phyloP scores from a whole-genome alignment of 148 eudicot species.

The Persicaria maculosa region DNA sequence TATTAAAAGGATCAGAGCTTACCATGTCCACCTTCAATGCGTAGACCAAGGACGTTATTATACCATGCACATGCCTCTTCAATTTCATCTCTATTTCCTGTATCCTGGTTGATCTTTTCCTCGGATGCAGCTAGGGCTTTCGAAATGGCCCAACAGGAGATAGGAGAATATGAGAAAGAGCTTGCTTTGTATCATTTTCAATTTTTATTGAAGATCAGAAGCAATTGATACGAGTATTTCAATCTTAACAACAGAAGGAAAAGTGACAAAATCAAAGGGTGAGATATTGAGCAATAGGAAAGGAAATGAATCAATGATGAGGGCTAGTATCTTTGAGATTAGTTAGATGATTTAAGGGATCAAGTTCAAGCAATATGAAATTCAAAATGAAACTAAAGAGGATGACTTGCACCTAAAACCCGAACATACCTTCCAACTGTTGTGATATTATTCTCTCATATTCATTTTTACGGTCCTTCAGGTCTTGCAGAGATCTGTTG shows the following conservation, averaged over 20 bases:
- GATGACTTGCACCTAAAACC: neutral
- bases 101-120: slow-evolving; percentile 40
- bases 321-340: neutral
- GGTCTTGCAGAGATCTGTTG: slow-evolving; percentile 54
- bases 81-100: slow-evolving; percentile 38
- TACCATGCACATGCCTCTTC: slow-evolving; percentile 84
- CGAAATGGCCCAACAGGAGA: slow-evolving; percentile 1
- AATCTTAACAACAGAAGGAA: neutral
- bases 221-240: neutral
- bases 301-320: neutral
- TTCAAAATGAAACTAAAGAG: neutral
- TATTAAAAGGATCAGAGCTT: slow-evolving; percentile 14
- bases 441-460: slow-evolving; percentile 55
- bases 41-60: slow-evolving; percentile 77
- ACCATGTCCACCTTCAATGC: slow-evolving; percentile 88
- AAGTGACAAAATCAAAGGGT: neutral
- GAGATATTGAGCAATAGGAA: neutral
- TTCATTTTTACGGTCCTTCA: slow-evolving; percentile 53
- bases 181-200: neutral
- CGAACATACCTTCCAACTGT: slow-evolving; percentile 53
- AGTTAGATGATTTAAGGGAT: neutral
- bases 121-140: slow-evolving; percentile 56
- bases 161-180: slow-evolving; percentile 5
- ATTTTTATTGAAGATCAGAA: neutral
- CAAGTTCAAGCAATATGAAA: neutral